Evolutionary conservation across 768 basidiomycete genomes (phyloP), one percentile per base, ranked within the genome.

Genomic region (Auriscalpium vulgare): DNA sequence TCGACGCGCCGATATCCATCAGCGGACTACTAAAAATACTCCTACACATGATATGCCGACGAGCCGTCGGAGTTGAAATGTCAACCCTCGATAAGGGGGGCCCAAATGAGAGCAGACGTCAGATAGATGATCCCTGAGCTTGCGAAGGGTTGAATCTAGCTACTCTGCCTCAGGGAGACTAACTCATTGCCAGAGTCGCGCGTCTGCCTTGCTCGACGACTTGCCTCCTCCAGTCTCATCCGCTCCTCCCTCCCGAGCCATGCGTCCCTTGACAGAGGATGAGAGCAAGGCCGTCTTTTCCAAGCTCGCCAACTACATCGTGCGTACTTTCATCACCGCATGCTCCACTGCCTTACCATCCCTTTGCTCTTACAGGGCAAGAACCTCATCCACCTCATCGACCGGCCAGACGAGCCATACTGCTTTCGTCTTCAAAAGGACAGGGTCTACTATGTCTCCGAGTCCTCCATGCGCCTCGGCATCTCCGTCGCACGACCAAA

Each of bases 271-370:
- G 51, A 97, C 95, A 23, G 91, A 97, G 70, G 94, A 97, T 57
- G 95, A 99, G 73, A 95, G 91, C 65, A 97, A 97, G 69, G 81
- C 88, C 0, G 90, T 98, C 13, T 99, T 98, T 65, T 86, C 89
- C 43, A 99, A 99, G 71, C 82, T 99, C 43, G 93, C 97, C 48
- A 97, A 97, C 72, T 99, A 97, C 71, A 90, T 99, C 66, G 92
- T 93, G 87, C 51, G 10, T 37, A 40, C 36, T 37, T 53, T 11
- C 35, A 36, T 16, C 4, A 19, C 38, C 14, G 21, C 44, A n/a
- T 19, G 50, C 14, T 53, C 17, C 45, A 35, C 29, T 43, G 23
- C 46, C 57, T 14, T 46, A 14, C 45, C 14, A 3, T 21, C 21
- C 21, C 21, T 21, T 21, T 11, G 37, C 17, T 43, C 11, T 34